phyloP scores from a whole-genome alignment of 2,329 filamentous ascomycete genomes.

The Alternaria metachromatica region DNA sequence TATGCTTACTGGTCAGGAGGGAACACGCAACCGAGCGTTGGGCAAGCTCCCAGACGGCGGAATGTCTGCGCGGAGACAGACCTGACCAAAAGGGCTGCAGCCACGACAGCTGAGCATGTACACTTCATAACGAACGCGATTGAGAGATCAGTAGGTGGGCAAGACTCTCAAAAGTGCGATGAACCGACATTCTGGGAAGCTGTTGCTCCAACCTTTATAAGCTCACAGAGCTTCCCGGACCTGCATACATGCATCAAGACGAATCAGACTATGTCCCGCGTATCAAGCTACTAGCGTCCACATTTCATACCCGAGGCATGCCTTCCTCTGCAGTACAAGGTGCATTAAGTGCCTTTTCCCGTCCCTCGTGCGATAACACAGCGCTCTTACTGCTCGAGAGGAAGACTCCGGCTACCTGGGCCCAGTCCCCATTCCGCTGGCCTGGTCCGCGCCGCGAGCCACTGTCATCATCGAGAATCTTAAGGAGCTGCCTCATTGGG shows the following conservation, averaged over 20 bases:
- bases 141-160: constrained; percentile 16
- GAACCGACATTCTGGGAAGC: constrained; percentile 16
- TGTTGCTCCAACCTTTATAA: constrained; percentile 39
- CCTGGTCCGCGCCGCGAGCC: constrained; percentile 26
- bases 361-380: constrained; percentile 37
- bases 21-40: constrained; percentile 62
- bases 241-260: constrained; percentile 25
- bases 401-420: constrained; percentile 25
- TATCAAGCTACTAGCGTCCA: constrained; percentile 19
- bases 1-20: constrained; percentile 62
- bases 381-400: constrained; percentile 41
- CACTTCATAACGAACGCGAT: constrained; percentile 40
- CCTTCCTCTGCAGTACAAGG: constrained; percentile 15
- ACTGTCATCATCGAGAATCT: constrained; percentile 23
- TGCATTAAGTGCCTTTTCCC: constrained; percentile 19
- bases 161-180: constrained; percentile 29
- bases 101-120: constrained; percentile 33
- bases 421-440: constrained; percentile 24
- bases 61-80: constrained; percentile 58
- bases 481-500: constrained; percentile 37
- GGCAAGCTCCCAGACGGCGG: constrained; percentile 63
- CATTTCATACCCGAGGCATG: constrained; percentile 17
- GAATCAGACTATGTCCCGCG: constrained; percentile 5
- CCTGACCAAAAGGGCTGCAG: constrained; percentile 37
- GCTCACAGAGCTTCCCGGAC: constrained; percentile 29